A percentile compares a stretch with the other conserved stretches of the same genome.
These are phyloP conservation scores for Leishmania braziliensis DNA, from an alignment of 208 protist species.

Conservation along the genomic window DNA sequence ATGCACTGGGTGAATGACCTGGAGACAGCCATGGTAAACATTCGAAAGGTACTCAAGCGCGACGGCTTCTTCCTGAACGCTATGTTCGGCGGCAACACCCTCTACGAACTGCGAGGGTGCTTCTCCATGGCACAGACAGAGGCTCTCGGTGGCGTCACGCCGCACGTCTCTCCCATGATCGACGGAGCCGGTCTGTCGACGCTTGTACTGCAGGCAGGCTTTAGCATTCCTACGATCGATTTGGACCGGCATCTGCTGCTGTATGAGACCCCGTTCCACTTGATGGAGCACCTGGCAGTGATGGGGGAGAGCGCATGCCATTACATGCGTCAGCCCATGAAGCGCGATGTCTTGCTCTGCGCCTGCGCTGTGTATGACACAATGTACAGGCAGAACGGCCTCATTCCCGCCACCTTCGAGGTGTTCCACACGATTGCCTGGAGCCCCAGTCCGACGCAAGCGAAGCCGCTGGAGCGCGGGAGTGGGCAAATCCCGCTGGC, in stretches of 20 bases:
- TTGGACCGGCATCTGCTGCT: conserved; percentile 88
- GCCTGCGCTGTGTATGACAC: conserved; percentile 80
- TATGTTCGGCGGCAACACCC: conserved; percentile 93
- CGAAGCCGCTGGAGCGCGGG: conserved; percentile 82
- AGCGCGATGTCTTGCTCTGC: conserved; percentile 73
- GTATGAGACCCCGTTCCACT: conserved; percentile 89
- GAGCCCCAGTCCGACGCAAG: conserved; percentile 85
- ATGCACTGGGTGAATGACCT: conserved; percentile 94
- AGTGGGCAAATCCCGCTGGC: conserved; percentile 72
- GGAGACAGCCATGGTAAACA: conserved; percentile 79
- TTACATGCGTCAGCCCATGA: conserved; percentile 63
- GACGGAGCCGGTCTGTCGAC: conserved; percentile 81
- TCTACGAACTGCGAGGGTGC: conserved; percentile 88
- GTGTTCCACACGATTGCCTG: conserved; percentile 91
- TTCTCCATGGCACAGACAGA: conserved; percentile 91
- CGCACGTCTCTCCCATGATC: conserved; percentile 92
- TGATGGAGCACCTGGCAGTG: conserved; percentile 87
- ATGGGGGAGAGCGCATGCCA: conserved; percentile 92
- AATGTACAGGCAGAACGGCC: conserved; percentile 87
- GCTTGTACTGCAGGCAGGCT: conserved; percentile 87
- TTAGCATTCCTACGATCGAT: conserved; percentile 91
- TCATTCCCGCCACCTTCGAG: conserved; percentile 91
- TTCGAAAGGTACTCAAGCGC: conserved; percentile 81
- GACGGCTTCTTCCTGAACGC: conserved; percentile 86
- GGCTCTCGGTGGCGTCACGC: conserved; percentile 79